phyloP scores from a whole-genome alignment of 805 yeast genomes.

The Debaryomyces tyrocola region DNA sequence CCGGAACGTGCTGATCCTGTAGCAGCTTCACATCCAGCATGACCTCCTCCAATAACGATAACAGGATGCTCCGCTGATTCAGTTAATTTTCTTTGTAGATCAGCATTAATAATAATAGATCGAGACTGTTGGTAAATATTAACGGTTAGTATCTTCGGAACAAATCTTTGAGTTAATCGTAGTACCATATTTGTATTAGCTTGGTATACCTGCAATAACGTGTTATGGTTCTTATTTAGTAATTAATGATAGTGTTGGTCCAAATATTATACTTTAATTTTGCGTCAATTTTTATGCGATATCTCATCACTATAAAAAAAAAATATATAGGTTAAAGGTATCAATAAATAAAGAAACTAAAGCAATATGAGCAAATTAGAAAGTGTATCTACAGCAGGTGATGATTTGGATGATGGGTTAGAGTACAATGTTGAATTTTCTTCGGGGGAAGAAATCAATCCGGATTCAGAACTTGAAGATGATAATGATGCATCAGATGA shows the following conservation, averaged over 20 bases:
- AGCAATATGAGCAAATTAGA: neutral
- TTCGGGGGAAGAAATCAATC: conserved; percentile 18
- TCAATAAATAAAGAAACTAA: too few species aligned
- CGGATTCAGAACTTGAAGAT: conserved; percentile 17
- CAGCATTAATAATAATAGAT: conserved; percentile 34
- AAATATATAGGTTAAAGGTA: neutral
- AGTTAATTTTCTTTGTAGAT: conserved; percentile 28
- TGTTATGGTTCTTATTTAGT: too few species aligned
- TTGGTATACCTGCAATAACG: too few species aligned
- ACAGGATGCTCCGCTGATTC: conserved; percentile 54
- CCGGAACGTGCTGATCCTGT: conserved; percentile 90
- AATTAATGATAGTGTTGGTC: too few species aligned
- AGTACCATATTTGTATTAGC: too few species aligned
- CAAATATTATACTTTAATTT: neutral
- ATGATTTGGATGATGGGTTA: conserved; percentile 79
- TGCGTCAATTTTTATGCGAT: neutral
- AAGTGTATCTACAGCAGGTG: conserved; percentile 38
- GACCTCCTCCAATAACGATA: conserved; percentile 95
- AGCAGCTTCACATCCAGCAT: conserved; percentile 98
- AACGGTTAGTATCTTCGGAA: too few species aligned
- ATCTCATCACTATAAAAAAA: neutral
- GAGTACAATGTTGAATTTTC: conserved; percentile 52
- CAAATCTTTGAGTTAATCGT: too few species aligned
- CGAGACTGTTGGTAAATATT: neutral
- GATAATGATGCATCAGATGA: conserved; percentile 28